These are phyloP conservation scores for Chalciporus pseudorubinellus DNA, from an alignment of 768 basidiomycete species.

Conservation along the genomic window DNA sequence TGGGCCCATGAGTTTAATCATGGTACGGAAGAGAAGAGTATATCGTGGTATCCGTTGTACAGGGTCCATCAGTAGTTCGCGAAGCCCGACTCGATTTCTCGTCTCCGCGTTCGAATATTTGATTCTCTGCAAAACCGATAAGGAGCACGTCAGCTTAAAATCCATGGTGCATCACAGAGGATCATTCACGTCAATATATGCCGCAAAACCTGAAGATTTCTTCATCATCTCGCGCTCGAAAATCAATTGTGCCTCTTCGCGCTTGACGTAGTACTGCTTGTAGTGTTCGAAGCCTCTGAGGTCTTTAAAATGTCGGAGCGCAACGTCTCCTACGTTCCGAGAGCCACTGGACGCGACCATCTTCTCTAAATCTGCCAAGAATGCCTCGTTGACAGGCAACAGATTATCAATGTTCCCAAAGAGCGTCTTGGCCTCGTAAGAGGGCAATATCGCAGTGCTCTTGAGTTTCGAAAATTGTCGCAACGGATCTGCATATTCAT, in stretches of 20 bases:
- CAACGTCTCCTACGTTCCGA: slow-evolving; percentile 74
- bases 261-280: slow-evolving; percentile 85
- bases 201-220: slow-evolving; percentile 76
- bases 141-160: slow-evolving; percentile 4
- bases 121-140: slow-evolving; percentile 55
- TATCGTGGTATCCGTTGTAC: slow-evolving; percentile 95
- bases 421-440: slow-evolving; percentile 89
- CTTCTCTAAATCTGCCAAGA: slow-evolving; percentile 78
- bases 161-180: slow-evolving; percentile 6
- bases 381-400: slow-evolving; percentile 84
- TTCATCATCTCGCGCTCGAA: slow-evolving; percentile 82
- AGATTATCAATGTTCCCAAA: slow-evolving; percentile 94
- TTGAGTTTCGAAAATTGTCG: slow-evolving; percentile 81
- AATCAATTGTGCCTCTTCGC: slow-evolving; percentile 88
- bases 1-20: slow-evolving; percentile 85
- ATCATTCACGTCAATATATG: slow-evolving; percentile 78
- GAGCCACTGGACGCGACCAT: slow-evolving; percentile 64
- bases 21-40: slow-evolving; percentile 86
- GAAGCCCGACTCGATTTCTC: slow-evolving; percentile 79
- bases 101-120: slow-evolving; percentile 79
- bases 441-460: slow-evolving; percentile 81
- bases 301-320: slow-evolving; percentile 82
- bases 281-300: slow-evolving; percentile 87
- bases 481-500: slow-evolving; percentile 88
- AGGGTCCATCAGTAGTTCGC: slow-evolving; percentile 94